Evolutionary conservation across 164 flowering plant genomes (phyloP), one percentile per base, ranked within the genome.

Genomic region (grape (Vitis vinifera)): DNA sequence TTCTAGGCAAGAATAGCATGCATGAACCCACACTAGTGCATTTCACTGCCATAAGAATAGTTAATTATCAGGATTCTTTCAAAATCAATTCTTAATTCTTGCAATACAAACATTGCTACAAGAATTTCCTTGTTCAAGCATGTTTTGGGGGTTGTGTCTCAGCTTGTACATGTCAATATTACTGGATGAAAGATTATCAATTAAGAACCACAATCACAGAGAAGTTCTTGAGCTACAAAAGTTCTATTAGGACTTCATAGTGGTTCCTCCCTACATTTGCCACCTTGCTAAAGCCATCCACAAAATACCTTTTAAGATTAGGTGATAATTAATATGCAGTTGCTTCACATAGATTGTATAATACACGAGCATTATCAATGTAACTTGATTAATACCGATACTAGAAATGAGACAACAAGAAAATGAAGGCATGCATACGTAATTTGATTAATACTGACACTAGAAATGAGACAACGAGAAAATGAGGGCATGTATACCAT

Each of bases 1-100:
- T 82, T 75, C 96, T 86, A 29, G 99, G 99, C 91, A 95, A 79
- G 80, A 83, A 93, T 63, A 95, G 66, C 30, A 90, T 60, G 79
- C 93, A 88, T 48, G 79, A 73, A 10, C 82, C 80, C 56, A 70
- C 65, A 63, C 88, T 77, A 19, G 88, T 79, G 82, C 96, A 91
- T 82, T 81, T 87, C 85, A 85, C 98, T 94, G 93, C 75, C 71
- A 74, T 49, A 51, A 16, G 66, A 63, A 65, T 14, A 67, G 8
- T 76, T 2, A 62, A 29, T 11, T 29, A 17, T 62, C 8, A 57
- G 62, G 27, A 56, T 51, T 65, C 27, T 23, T 23, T 23, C 27
- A 23, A 23, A 23, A 23, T 23, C 27, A 23, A 23, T 57, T 10
- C 13, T 16, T 10, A 58, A 10, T 16, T 14, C 47, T 37, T 16